Conservation (phyloP, 139 green algal species). For the Ostreobium quekettii region DNA sequence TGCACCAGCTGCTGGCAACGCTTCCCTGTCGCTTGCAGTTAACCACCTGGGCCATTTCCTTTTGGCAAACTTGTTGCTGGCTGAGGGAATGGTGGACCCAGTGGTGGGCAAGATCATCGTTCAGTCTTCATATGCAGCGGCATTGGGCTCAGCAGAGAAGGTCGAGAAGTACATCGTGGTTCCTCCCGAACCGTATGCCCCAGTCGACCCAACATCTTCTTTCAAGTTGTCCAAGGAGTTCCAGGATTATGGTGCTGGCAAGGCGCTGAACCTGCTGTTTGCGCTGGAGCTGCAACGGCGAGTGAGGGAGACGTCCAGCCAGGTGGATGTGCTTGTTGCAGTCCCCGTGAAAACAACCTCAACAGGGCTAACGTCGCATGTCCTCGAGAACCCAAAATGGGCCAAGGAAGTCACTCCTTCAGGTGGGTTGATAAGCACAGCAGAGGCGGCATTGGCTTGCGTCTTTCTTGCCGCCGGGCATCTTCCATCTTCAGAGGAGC, state of each 20-base stretch:
- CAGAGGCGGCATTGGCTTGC: not conserved
- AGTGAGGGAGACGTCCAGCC: not conserved
- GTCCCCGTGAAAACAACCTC: not conserved
- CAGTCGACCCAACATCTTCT: not conserved
- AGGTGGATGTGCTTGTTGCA: not conserved
- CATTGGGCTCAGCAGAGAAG: too few relatives aligned
- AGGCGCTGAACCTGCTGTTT: constrained; percentile 12
- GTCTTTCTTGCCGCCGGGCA: too few relatives aligned
- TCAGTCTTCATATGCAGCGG: not conserved
- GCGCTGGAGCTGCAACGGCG: not conserved
- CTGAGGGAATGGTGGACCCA: not conserved
- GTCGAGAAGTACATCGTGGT: not conserved
- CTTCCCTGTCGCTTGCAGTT: not conserved
- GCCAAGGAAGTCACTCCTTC: not conserved
- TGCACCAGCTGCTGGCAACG: not conserved
- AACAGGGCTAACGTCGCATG: constrained; percentile 2
- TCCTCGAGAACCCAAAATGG: not conserved
- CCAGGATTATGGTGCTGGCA: not conserved
- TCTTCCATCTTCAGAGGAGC: too few relatives aligned
- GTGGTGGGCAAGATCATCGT: not conserved
- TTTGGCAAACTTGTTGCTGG: not conserved
- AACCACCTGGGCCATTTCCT: constrained; percentile 12
- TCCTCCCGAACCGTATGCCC: too few relatives aligned
- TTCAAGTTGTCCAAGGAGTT: not conserved
- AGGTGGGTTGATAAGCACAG: not conserved